Percentiles rank a stretch among this genome's conserved stretches.
Evolutionary conservation across 176 grass and related monocot species (phyloP).

Genomic region (Urochloa ruziziensis): DNA sequence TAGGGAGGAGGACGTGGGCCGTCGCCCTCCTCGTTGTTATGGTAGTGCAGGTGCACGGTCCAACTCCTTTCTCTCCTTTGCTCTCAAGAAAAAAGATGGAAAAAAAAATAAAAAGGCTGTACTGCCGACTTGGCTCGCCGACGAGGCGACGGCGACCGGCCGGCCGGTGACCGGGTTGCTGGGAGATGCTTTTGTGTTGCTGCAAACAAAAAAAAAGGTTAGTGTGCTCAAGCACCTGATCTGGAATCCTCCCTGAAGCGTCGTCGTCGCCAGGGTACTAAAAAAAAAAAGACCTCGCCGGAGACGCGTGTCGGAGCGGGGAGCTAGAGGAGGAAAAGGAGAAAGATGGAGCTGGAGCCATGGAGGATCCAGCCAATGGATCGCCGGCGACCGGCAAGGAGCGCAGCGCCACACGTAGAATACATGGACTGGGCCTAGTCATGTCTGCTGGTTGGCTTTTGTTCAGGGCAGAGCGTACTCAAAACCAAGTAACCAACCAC

Average conservation of each 20-base stretch:
- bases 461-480: neutral
- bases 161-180: neutral
- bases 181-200: neutral
- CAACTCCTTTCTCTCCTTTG: neutral
- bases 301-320: neutral
- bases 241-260: neutral
- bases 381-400: neutral
- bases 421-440: neutral
- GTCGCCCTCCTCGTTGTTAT: no score
- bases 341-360: neutral
- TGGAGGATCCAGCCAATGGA: neutral
- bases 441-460: neutral
- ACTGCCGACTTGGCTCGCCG: neutral
- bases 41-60: no score
- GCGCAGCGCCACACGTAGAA: neutral
- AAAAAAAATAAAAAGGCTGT: no score
- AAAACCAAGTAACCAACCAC: no score
- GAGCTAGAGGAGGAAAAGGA: neutral
- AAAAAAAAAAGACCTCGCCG: neutral
- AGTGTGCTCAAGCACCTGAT: no score
- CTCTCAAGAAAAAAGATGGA: no score
- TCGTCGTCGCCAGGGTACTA: neutral
- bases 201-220: no score
- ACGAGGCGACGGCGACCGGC: neutral
- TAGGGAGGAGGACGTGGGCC: no score